Evolutionary conservation across 2,329 filamentous ascomycete genomes (phyloP).

Genomic region (Ophiostoma novo-ulmi): DNA sequence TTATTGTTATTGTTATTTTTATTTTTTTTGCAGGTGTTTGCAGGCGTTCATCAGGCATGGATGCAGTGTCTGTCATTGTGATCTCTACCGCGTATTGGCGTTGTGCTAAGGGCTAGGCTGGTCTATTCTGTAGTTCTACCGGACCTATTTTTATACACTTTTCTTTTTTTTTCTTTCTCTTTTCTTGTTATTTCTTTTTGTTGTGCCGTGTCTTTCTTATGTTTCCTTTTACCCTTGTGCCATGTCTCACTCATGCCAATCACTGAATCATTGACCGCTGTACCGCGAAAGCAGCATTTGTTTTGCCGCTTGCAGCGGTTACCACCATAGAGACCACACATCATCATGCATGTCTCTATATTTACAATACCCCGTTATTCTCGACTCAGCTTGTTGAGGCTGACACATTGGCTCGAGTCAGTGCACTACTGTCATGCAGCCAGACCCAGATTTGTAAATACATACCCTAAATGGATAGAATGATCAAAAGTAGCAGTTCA

Average conservation of each 20-base stretch:
- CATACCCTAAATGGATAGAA: background rate
- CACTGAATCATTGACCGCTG: background rate
- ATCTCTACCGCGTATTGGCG: background rate
- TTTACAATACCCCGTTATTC: background rate
- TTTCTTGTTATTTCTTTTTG: background rate
- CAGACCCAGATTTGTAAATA: background rate
- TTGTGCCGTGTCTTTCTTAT: background rate
- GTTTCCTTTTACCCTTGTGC: background rate
- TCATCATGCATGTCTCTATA: background rate
- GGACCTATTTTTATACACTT: slow-evolving; percentile 5
- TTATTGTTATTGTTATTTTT: background rate
- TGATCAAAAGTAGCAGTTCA: background rate
- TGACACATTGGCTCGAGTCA: slow-evolving; percentile 3
- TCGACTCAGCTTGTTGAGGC: slow-evolving; percentile 1
- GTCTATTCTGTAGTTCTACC: background rate
- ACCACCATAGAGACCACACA: background rate
- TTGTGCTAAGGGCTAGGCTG: background rate
- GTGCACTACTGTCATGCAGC: slow-evolving; percentile 2
- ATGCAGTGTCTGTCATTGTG: background rate
- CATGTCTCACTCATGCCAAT: background rate
- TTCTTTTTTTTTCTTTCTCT: background rate
- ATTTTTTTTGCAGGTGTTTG: background rate
- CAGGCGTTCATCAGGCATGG: background rate
- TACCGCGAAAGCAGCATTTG: background rate
- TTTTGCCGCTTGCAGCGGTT: slow-evolving; percentile 9